These are phyloP conservation scores for Nicotiana sylvestris DNA, from an alignment of 257 asterid genomes.

Conservation along the genomic window DNA sequence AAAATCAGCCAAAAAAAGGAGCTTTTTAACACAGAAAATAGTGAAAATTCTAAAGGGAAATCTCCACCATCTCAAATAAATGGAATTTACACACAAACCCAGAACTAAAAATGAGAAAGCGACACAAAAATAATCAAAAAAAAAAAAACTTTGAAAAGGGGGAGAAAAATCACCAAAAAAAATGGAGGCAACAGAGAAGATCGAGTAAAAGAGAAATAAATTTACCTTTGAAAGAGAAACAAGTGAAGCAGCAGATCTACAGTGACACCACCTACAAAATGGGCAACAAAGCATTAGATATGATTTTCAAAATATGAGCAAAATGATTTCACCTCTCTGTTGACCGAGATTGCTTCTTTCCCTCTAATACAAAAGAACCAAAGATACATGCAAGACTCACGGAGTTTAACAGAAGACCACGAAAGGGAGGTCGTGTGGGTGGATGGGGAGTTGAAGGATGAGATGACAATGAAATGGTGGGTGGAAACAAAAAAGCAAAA, in stretches of 20 bases:
- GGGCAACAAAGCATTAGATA: conserved; percentile 23
- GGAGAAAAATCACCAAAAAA: conserved; percentile 5
- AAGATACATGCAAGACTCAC: not conserved
- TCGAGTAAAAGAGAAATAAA: not conserved
- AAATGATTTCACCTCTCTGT: no score
- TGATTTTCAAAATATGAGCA: not conserved
- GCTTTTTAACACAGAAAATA: no score
- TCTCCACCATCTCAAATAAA: not conserved
- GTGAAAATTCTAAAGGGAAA: not conserved
- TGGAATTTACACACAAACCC: not conserved
- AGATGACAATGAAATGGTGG: conserved; percentile 7
- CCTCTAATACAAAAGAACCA: not conserved
- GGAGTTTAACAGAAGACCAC: not conserved
- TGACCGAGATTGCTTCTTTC: not conserved
- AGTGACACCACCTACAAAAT: conserved; percentile 44
- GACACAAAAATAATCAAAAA: not conserved
- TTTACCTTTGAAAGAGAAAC: conserved; percentile 50
- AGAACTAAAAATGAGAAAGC: not conserved
- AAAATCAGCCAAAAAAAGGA: not conserved
- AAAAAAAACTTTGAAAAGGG: not conserved
- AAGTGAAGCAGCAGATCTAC: conserved; percentile 49
- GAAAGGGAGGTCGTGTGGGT: no score
- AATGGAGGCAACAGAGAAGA: conserved; percentile 15
- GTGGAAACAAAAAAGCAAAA: not conserved
- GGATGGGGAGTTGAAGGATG: not conserved